A percentile compares a stretch with the other conserved stretches of the same genome.
Conservation (phyloP, 306 rosid species). For the Castanea crenata region DNA sequence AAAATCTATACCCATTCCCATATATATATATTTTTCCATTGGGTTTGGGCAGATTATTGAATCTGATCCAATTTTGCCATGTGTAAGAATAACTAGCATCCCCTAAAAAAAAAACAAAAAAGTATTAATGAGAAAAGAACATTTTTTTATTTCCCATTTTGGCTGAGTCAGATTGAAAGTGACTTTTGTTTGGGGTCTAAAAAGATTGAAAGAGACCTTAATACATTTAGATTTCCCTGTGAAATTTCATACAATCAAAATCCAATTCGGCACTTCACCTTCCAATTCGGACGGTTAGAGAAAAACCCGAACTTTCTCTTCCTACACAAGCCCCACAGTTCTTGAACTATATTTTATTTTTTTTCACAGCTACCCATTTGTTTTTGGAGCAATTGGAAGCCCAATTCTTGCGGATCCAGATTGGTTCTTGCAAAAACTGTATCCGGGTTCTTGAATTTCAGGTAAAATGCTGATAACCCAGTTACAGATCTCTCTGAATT, state of each 20-base stretch:
- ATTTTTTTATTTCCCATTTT: neutral
- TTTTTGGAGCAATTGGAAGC: slow-evolving; percentile 18
- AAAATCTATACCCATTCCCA: no score
- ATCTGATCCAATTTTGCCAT: no score
- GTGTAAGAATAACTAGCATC: neutral
- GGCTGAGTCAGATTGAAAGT: neutral
- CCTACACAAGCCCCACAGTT: slow-evolving; percentile 10
- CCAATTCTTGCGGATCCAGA: slow-evolving; percentile 44
- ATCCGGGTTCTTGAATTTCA: slow-evolving; percentile 36
- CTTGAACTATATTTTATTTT: neutral
- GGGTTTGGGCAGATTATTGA: no score
- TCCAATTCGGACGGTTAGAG: neutral
- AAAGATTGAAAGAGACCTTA: neutral
- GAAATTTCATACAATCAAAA: neutral
- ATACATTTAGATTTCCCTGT: neutral
- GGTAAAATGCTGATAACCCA: slow-evolving; percentile 48
- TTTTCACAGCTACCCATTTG: slow-evolving; percentile 16
- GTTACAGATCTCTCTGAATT: slow-evolving; percentile 42
- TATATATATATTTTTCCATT: no score
- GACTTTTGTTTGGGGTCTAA: neutral
- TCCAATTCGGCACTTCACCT: neutral
- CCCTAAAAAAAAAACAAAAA: neutral
- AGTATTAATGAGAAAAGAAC: neutral
- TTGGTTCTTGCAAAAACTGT: slow-evolving; percentile 34
- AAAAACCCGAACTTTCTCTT: slow-evolving; percentile 5